phyloP scores from a whole-genome alignment of 495 filamentous ascomycete genomes.

The Talaromyces wortmannii region DNA sequence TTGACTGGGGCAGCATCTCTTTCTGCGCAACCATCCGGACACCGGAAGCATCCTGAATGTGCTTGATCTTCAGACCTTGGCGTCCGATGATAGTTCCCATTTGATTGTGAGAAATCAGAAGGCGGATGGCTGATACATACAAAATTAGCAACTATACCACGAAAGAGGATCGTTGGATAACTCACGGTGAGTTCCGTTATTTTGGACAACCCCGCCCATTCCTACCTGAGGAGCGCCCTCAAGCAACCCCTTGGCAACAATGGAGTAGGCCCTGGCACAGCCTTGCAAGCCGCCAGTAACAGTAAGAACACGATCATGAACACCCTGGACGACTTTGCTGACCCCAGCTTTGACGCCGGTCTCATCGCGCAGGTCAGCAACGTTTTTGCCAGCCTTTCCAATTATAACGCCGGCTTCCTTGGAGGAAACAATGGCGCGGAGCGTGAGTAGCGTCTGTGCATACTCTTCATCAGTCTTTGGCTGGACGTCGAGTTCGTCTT shows the following conservation, averaged over 20 bases:
- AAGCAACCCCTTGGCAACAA: constrained; percentile 83
- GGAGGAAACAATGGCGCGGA: constrained; percentile 95
- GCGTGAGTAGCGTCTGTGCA: constrained; percentile 79
- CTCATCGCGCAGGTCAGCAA: constrained; percentile 92
- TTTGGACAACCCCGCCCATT: constrained; percentile 81
- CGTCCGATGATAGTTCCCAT: constrained; percentile 99
- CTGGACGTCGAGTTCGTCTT: constrained; percentile 60
- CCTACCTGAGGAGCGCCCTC: constrained; percentile 92
- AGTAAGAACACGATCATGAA: constrained; percentile 93
- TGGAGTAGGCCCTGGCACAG: constrained; percentile 84
- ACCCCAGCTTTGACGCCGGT: constrained; percentile 97
- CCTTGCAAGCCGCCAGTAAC: constrained; percentile 83
- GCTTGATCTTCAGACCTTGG: constrained; percentile 96
- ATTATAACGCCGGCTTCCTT: constrained; percentile 99
- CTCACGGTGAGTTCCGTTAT: constrained; percentile 91
- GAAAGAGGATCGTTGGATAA: constrained; percentile 9
- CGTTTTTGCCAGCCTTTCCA: constrained; percentile 96
- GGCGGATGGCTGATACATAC: constrained; percentile 66
- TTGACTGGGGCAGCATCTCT: constrained; percentile 98
- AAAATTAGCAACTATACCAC: neutral
- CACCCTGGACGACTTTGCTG: constrained; percentile 95
- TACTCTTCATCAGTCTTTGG: constrained; percentile 95
- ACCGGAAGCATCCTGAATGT: constrained; percentile 94
- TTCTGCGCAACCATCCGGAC: constrained; percentile 99
- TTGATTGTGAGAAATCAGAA: constrained; percentile 98